A percentile compares a stretch with the other conserved stretches of the same genome.
Evolutionary conservation across 139 green algal species (phyloP).

Genomic region (Chlamydomonas applanata): DNA sequence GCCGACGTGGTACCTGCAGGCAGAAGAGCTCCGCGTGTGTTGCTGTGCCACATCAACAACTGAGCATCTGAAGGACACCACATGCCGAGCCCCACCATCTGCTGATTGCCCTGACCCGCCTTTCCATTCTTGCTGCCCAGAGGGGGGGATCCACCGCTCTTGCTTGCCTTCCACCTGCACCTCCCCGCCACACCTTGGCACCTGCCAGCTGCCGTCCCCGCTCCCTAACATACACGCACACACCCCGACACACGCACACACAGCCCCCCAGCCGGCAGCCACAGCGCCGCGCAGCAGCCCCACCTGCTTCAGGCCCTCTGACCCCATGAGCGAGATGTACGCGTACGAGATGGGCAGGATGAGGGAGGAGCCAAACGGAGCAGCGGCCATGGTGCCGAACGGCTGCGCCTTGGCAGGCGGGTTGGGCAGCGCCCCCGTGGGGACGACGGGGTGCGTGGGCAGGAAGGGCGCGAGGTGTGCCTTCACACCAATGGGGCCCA

Average conservation of each 20-base stretch:
- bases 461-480: constrained; percentile 96
- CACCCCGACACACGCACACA: not conserved
- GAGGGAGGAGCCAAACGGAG: constrained; percentile 91
- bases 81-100: not conserved
- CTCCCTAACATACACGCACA: not conserved
- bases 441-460: constrained; percentile 88
- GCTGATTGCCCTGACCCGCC: not conserved
- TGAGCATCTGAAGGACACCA: not conserved
- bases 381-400: constrained; percentile 92
- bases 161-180: no score
- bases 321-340: constrained; percentile 99
- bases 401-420: constrained; percentile 50
- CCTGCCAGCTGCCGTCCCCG: no score
- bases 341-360: constrained; percentile 98
- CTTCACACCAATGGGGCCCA: constrained; percentile 94
- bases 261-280: no score
- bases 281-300: constrained; percentile 9
- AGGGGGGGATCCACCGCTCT: no score
- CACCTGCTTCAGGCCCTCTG: constrained; percentile 79
- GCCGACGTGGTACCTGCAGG: no score
- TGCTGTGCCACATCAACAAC: no score
- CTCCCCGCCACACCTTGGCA: no score
- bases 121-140: no score
- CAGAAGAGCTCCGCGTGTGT: no score
- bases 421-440: constrained; percentile 67